Base-by-base conservation (phyloP, 2,329 filamentous ascomycete species). In the Neonectria coccinea region DNA sequence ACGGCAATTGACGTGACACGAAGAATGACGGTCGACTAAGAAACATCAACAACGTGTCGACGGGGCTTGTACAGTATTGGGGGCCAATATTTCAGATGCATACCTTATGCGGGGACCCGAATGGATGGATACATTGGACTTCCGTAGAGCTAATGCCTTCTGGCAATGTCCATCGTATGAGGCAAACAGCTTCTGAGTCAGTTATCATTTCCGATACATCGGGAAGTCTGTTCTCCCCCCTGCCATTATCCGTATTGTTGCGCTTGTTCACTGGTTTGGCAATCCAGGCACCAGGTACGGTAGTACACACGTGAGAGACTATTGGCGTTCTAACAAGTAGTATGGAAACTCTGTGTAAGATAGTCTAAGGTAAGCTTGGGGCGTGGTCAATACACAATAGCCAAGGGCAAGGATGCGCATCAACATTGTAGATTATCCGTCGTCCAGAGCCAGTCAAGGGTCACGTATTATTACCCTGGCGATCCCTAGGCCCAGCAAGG, bases 11-110 rank as follows among this genome's bases (percentile, higher is more conserved):
- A 42, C 53, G 41, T 45, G 53, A 22, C 25, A 33, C 27, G 14
- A 31, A 47, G 41, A 57, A 57, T 62, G 60, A 54, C 60, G 60
- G 58, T 54, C 60, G 29, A 53, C 41, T n/a, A 48, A 42, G 20
- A 18, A 18, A 25, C 25, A 25, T 25, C 25, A 25, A 25, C 25
- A 25, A 25, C 25, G 25, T 25, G 25, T 25, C 25, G 22, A 22
- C 22, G 22, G 22, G 22, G 22, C 22, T 22, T 22, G 22, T 22
- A 4, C 22, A 22, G 22, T 22, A 22, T 25, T 44, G 53, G 53
- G 39, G n/a, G 52, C 39, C 25, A 52, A 62, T 56, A 25, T 29
- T 50, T 33, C 58, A 60, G 11, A 48, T 51, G 52, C 36, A 45
- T 29, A 44, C n/a, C n/a, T n/a, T 29, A 44, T 31, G 44, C 47